Evolutionary conservation across 73 alveolate genomes (phyloP).

Genomic region (Strombidium stylifer): DNA sequence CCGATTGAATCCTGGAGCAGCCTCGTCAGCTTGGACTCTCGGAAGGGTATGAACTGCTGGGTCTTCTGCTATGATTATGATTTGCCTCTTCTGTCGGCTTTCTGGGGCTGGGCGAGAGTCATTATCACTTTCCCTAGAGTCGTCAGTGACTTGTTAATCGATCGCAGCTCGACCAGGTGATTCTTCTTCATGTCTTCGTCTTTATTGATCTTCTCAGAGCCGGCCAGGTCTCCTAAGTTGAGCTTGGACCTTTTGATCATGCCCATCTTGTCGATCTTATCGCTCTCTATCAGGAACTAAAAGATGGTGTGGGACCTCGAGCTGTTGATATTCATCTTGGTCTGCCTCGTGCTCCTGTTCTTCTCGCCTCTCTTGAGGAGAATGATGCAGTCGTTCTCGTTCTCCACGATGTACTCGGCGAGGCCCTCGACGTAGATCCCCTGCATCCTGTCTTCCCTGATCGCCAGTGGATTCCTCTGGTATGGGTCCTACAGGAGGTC

Average conservation of each 20-base stretch:
- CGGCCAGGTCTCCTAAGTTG: slow-evolving; percentile 84
- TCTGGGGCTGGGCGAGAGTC: slow-evolving; percentile 36
- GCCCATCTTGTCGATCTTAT: slow-evolving; percentile 46
- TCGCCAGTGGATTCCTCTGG: slow-evolving; percentile 59
- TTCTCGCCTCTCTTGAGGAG: slow-evolving; percentile 71
- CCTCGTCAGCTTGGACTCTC: too few species aligned
- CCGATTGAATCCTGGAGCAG: too few species aligned
- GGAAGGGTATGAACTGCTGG: too few species aligned
- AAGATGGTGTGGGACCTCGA: slow-evolving; percentile 83
- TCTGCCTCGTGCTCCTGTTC: slow-evolving; percentile 64
- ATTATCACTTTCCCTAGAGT: slow-evolving; percentile 71
- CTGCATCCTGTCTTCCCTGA: slow-evolving; percentile 68
- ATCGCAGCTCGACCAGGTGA: slow-evolving; percentile 64
- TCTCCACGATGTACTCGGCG: slow-evolving; percentile 74
- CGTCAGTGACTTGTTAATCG: slow-evolving; percentile 65
- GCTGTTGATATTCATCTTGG: slow-evolving; percentile 69
- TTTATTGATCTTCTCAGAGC: slow-evolving; percentile 75
- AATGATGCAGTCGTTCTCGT: slow-evolving; percentile 59
- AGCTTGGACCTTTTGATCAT: slow-evolving; percentile 61
- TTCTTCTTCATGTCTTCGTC: slow-evolving; percentile 27
- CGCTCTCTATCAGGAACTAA: slow-evolving; percentile 43
- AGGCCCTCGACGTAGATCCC: slow-evolving; percentile 75
- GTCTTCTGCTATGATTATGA: slow-evolving; percentile 5
- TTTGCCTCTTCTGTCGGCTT: slow-evolving; percentile 42
- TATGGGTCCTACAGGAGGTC: slow-evolving; percentile 60